Evolutionary conservation across 768 basidiomycete species (phyloP).

Genomic region (Mrakia gelida): DNA sequence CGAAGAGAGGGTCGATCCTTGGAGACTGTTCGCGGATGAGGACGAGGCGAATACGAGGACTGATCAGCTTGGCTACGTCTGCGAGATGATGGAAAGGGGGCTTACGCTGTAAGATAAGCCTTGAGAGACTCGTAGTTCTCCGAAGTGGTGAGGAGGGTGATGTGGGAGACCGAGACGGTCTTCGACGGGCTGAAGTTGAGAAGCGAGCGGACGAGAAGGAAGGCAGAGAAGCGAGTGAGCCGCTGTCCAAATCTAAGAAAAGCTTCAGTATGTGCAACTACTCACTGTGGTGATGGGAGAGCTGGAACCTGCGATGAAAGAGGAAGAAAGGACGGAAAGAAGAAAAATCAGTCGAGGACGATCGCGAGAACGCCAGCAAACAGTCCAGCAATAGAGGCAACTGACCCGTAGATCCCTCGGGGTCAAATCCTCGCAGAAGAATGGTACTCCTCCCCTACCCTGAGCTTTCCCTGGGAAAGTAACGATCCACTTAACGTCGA

Average conservation of each 20-base stretch:
- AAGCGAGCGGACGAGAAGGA: not conserved
- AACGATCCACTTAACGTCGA: not conserved
- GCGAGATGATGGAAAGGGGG: not conserved
- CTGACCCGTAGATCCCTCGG: not conserved
- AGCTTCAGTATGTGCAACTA: not conserved
- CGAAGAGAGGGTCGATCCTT: not conserved
- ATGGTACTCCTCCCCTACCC: not conserved
- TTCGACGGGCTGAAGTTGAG: not conserved
- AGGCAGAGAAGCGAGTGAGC: not conserved
- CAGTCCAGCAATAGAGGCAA: not conserved
- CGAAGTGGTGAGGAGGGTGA: not conserved
- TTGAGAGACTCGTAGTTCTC: not conserved
- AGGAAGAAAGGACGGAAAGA: not conserved
- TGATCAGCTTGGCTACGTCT: not conserved
- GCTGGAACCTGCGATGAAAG: not conserved
- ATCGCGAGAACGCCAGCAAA: not conserved
- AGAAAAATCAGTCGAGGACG: not conserved
- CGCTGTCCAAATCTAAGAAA: not conserved
- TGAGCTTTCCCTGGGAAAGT: not conserved
- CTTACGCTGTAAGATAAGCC: not conserved
- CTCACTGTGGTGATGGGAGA: not conserved
- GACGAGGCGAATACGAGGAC: not conserved
- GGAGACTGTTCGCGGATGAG: not conserved
- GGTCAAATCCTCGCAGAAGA: not conserved
- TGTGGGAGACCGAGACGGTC: not conserved